Evolutionary conservation across 306 rosid genomes (phyloP), one percentile per base, ranked within the genome.

Genomic region (Vachellia collinsii): DNA sequence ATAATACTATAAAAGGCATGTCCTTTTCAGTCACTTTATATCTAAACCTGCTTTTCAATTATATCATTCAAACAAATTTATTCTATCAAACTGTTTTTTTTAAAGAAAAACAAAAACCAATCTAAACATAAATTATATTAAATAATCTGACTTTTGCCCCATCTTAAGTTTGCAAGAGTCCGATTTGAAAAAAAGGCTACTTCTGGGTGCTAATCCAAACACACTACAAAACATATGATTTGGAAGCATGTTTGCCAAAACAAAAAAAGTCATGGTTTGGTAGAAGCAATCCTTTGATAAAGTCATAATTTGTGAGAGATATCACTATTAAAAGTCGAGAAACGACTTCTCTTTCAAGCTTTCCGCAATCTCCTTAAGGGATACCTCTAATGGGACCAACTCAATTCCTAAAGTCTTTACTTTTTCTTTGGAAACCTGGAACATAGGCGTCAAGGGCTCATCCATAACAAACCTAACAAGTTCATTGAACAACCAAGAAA

Each of bases 331-430:
- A 37, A 66, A 8, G 71, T 66, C 38, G 47, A 66, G 12, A 66
- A 66, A 38, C 14, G 17, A 38, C 29, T 66, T 66, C 11, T 38
- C 71, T 66, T 66, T 66, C 71, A 66, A 16, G 23, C 71, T 66
- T 17, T 66, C 71, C 14, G 38, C 71, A 37, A n/a, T 66, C 46
- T 66, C 71, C 71, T 16, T 38, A 0, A 38, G 22, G 23, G 44
- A 36, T 3, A 36, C 47, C 0, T 66, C 7, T 16, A 66, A 66
- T 66, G 71, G 71, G 17, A 66, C 19, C 7, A 66, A 66, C 71
- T 66, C 71, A 38, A 66, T 8, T 38, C 7, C 71, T n/a, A 38
- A 66, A 0, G 71, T 66, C 46, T 66, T 38, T 8, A 47, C 12
- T 47, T 17, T 66, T 66, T 66, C 47, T 66, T 66, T 37, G 46